A percentile compares a stretch with the other conserved stretches of the same genome.
phyloP scores from a whole-genome alignment of 164 flowering plant species.

The Magnolia kwangsiensis region DNA sequence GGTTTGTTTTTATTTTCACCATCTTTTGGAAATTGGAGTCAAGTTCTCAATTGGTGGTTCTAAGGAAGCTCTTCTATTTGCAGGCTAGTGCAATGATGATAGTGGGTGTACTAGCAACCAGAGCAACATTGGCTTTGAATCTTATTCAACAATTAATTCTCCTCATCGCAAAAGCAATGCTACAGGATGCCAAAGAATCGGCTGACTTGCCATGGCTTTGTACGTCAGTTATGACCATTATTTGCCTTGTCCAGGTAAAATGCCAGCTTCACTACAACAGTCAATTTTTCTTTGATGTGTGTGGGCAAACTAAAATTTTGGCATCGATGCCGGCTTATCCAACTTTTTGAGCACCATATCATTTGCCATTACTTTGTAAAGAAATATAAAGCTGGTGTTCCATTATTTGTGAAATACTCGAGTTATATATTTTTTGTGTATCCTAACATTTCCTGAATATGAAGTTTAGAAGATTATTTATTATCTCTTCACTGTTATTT shows the following conservation, averaged over 20 bases:
- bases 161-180: constrained; percentile 53
- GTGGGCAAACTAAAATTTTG: no score
- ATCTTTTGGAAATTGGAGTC: neutral
- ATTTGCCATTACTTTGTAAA: neutral
- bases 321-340: no score
- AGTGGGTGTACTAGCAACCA: constrained; percentile 59
- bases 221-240: constrained; percentile 56
- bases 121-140: constrained; percentile 49
- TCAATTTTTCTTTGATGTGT: neutral
- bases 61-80: constrained; percentile 1
- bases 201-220: constrained; percentile 64
- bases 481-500: no score
- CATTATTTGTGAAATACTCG: no score
- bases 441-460: no score
- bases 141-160: constrained; percentile 51
- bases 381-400: neutral
- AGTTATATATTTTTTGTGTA: no score
- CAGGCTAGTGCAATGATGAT: constrained; percentile 96
- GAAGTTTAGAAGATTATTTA: no score
- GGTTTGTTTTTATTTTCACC: neutral
- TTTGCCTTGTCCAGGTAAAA: constrained; percentile 78
- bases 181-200: constrained; percentile 48
- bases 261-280: neutral
- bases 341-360: neutral
- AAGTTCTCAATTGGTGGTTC: neutral